phyloP scores from a whole-genome alignment of 2,329 filamentous ascomycete species.

The Ascochyta lentis region DNA sequence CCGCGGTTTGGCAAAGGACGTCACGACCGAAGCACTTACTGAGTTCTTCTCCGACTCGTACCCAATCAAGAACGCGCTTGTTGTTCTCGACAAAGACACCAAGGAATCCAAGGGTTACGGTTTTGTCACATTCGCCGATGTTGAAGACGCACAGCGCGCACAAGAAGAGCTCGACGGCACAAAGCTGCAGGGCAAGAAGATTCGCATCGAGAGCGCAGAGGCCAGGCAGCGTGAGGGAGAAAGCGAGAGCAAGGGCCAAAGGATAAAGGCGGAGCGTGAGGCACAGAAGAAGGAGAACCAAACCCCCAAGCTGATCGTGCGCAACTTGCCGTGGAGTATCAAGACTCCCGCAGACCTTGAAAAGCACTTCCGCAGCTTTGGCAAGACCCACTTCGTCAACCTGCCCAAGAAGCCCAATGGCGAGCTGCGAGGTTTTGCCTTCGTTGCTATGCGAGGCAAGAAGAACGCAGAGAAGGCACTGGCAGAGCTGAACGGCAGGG shows the following conservation, averaged over 20 bases:
- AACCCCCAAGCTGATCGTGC: conserved; percentile 84
- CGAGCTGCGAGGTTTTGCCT: conserved; percentile 84
- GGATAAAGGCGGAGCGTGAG: conserved; percentile 70
- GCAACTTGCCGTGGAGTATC: conserved; percentile 95
- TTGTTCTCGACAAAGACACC: conserved; percentile 83
- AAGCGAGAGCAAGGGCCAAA: conserved; percentile 49
- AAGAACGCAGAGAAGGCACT: conserved; percentile 93
- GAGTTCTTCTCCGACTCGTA: conserved; percentile 93
- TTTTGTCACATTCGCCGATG: conserved; percentile 95
- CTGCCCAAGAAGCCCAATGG: conserved; percentile 77
- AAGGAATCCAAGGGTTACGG: conserved; percentile 92
- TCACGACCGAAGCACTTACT: conserved; percentile 82
- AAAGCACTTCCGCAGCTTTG: conserved; percentile 82
- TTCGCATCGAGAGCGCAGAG: conserved; percentile 88
- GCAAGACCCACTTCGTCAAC: conserved; percentile 87
- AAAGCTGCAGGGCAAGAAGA: conserved; percentile 77
- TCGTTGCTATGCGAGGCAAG: conserved; percentile 83
- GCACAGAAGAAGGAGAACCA: conserved; percentile 68
- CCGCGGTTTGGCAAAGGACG: conserved; percentile 77
- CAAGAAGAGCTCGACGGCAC: conserved; percentile 81
- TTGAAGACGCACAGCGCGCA: conserved; percentile 85
- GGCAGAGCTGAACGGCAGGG: conserved; percentile 83
- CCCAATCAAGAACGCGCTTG: conserved; percentile 94
- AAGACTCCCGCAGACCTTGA: conserved; percentile 83
- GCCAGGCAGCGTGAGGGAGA: conserved; percentile 72